phyloP scores from a whole-genome alignment of 495 filamentous ascomycete genomes.

The Sporormia fimetaria region DNA sequence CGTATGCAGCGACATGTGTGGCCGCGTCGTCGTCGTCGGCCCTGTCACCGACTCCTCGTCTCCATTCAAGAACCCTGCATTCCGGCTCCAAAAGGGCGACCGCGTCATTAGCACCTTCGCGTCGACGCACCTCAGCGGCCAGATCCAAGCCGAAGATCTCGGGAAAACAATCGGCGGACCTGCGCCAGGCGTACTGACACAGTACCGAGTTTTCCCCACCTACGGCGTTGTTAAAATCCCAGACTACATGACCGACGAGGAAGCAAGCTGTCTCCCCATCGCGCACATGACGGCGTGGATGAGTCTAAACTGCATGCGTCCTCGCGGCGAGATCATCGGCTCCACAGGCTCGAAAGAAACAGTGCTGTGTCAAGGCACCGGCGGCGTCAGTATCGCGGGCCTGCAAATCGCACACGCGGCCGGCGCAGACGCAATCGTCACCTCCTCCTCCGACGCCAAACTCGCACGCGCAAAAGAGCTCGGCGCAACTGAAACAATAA shows the following conservation, averaged over 20 bases:
- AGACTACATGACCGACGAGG: slow-evolving; percentile 33
- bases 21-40: slow-evolving; percentile 30
- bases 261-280: slow-evolving; percentile 37
- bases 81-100: slow-evolving; percentile 31
- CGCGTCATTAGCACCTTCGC: slow-evolving; percentile 37
- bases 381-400: slow-evolving; percentile 34
- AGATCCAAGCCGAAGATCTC: slow-evolving; percentile 30
- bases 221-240: slow-evolving; percentile 34
- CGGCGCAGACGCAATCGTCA: slow-evolving; percentile 36
- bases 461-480: slow-evolving; percentile 33
- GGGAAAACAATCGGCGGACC: slow-evolving; percentile 30
- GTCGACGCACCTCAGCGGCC: slow-evolving; percentile 35
- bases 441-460: slow-evolving; percentile 38
- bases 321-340: slow-evolving; percentile 30
- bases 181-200: slow-evolving; percentile 32
- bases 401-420: slow-evolving; percentile 34
- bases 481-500: slow-evolving; percentile 37
- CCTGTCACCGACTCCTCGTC: slow-evolving; percentile 2
- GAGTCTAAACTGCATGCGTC: slow-evolving; percentile 35
- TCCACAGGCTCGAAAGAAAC: slow-evolving; percentile 26
- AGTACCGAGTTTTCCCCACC: slow-evolving; percentile 36
- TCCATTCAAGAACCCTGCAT: slow-evolving; percentile 13
- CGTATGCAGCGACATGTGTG: slow-evolving; percentile 39
- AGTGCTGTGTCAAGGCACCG: slow-evolving; percentile 39
- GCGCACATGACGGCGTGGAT: slow-evolving; percentile 41